A percentile compares a stretch with the other conserved stretches of the same genome.
These are phyloP conservation scores for Chaetomium sp. DNA, from an alignment of 2,329 filamentous ascomycete genomes.

Conservation along the genomic window DNA sequence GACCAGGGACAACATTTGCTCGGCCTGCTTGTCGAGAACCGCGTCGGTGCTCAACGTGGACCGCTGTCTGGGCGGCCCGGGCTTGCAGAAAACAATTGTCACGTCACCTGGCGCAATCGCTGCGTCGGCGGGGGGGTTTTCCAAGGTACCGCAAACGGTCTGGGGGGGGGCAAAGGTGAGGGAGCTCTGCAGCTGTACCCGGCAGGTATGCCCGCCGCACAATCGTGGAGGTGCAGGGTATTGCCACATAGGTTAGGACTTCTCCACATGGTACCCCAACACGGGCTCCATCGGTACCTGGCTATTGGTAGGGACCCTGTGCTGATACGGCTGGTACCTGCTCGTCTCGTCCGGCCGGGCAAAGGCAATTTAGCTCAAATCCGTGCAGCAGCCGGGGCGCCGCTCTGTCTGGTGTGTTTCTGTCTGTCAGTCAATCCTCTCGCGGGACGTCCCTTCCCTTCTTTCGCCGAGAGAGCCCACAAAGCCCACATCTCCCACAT, in stretches of 20 bases:
- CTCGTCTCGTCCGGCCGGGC: neutral
- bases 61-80: conserved; percentile 7
- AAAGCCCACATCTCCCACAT: neutral
- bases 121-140: conserved; percentile 8
- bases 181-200: neutral
- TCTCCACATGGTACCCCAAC: conserved; percentile 12
- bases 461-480: neutral
- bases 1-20: neutral
- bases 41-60: neutral
- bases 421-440: conserved; percentile 17
- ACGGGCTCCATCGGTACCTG: conserved; percentile 20
- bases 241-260: conserved; percentile 21
- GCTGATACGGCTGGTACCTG: conserved; percentile 16
- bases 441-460: conserved; percentile 11
- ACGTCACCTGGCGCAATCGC: conserved; percentile 22
- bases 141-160: no score
- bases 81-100: conserved; percentile 17
- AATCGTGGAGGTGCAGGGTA: conserved; percentile 17
- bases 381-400: conserved; percentile 15
- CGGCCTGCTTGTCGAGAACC: neutral
- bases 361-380: conserved; percentile 25
- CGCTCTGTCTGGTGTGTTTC: no score
- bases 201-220: conserved; percentile 5
- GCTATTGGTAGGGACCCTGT: conserved; percentile 19
- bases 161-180: no score